Conservation (phyloP, 108 stramenopile genomes). For the Epithemia pelagica region DNA sequence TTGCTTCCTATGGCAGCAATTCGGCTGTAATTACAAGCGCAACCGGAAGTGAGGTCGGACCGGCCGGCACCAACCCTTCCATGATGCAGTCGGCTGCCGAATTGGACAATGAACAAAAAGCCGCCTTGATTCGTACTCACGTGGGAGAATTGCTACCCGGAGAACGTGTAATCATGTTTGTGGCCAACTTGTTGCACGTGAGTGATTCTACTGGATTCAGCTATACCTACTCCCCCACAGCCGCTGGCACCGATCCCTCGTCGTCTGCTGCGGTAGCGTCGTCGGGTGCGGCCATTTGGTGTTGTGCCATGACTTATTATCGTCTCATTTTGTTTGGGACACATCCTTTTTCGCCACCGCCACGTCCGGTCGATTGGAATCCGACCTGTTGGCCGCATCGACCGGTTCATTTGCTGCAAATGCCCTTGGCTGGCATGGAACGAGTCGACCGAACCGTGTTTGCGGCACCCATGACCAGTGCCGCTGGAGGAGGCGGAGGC, state of each 20-base stretch:
- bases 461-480: neutral
- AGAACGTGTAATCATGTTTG: slow-evolving; percentile 76
- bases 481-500: neutral
- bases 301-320: slow-evolving; percentile 80
- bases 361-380: slow-evolving; percentile 30
- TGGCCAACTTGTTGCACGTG: slow-evolving; percentile 61
- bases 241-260: neutral
- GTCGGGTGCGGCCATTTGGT: slow-evolving; percentile 48
- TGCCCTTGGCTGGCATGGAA: slow-evolving; percentile 78
- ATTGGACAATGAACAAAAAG: slow-evolving; percentile 40
- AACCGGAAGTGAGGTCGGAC: slow-evolving; percentile 3
- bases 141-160: slow-evolving; percentile 56
- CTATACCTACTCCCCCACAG: neutral
- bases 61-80: slow-evolving; percentile 6
- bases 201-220: slow-evolving; percentile 30
- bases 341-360: slow-evolving; percentile 1
- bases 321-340: slow-evolving; percentile 67
- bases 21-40: slow-evolving; percentile 7
- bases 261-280: too few relatives aligned
- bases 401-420: slow-evolving; percentile 22
- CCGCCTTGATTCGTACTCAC: slow-evolving; percentile 24
- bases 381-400: slow-evolving; percentile 15
- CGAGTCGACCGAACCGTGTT: slow-evolving; percentile 69
- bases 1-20: neutral
- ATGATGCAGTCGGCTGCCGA: neutral